phyloP scores from a whole-genome alignment of 75 land plant genomes.

The Sequoiadendron giganteum region DNA sequence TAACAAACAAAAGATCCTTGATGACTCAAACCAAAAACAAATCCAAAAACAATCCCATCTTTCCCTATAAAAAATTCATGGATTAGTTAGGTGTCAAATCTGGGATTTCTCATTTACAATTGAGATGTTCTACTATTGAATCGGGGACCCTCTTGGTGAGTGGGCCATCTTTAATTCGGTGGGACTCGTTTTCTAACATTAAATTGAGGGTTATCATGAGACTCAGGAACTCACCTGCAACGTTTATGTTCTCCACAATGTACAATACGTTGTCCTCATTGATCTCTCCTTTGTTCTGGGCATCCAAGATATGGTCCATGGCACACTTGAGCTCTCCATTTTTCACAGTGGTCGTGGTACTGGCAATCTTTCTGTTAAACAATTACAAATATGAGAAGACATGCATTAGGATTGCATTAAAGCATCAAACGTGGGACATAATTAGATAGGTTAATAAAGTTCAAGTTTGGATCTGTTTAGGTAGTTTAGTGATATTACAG shows the following conservation, averaged over 20 bases:
- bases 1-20: too few species aligned
- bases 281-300: slow-evolving; percentile 79
- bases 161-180: too few species aligned
- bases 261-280: slow-evolving; percentile 80
- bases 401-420: background rate
- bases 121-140: too few species aligned
- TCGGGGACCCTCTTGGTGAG: too few species aligned
- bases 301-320: slow-evolving; percentile 82
- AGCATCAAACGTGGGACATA: background rate
- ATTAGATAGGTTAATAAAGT: background rate
- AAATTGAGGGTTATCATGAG: background rate
- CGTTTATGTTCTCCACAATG: slow-evolving; percentile 95
- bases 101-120: too few species aligned
- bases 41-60: too few species aligned
- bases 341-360: slow-evolving; percentile 10
- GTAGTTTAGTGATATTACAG: too few species aligned
- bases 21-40: too few species aligned
- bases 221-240: slow-evolving; percentile 46
- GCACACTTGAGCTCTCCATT: slow-evolving; percentile 51
- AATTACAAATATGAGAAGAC: background rate
- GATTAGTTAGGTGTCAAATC: too few species aligned
- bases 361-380: slow-evolving; percentile 31
- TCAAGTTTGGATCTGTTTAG: too few species aligned
- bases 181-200: too few species aligned
- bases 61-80: too few species aligned